Conservation (phyloP, 495 filamentous ascomycete species). For the Talaromyces proteolyticus region DNA sequence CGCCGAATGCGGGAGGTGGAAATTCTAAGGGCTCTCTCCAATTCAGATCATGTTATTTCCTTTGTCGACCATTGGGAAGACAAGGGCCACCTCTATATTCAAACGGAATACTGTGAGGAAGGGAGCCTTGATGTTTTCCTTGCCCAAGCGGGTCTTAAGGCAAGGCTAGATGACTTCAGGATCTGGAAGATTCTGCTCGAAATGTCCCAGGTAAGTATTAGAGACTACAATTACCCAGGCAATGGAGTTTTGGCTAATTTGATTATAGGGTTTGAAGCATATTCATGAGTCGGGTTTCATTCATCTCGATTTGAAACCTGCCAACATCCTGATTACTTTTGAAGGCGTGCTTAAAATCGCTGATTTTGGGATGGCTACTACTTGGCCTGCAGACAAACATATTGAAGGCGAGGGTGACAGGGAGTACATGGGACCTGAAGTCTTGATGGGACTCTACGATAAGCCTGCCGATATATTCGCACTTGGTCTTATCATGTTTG, state of each 20-base stretch:
- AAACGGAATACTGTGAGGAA: constrained; percentile 93
- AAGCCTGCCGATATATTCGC: constrained; percentile 92
- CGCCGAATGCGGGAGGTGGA: constrained; percentile 75
- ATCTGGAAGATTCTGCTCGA: constrained; percentile 98
- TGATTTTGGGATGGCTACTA: constrained; percentile 90
- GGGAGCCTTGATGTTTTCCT: constrained; percentile 85
- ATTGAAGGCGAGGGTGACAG: constrained; percentile 93
- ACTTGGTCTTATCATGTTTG: constrained; percentile 86
- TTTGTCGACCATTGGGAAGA: constrained; percentile 83
- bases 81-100: constrained; percentile 79
- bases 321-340: constrained; percentile 86
- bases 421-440: constrained; percentile 91
- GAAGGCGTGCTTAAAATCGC: constrained; percentile 91
- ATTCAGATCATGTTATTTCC: constrained; percentile 75
- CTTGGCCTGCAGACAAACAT: constrained; percentile 65
- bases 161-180: constrained; percentile 88
- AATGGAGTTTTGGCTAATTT: constrained; percentile 22
- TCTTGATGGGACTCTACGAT: constrained; percentile 75
- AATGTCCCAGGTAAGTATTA: constrained; percentile 58
- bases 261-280: constrained; percentile 68
- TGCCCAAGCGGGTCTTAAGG: constrained; percentile 67
- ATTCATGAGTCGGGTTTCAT: constrained; percentile 87
- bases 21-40: constrained; percentile 63
- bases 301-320: constrained; percentile 92
- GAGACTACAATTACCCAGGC: not conserved